Evolutionary conservation across 1,139 yeast genomes (phyloP), one percentile per base, ranked within the genome.

Genomic region (Candida sojae): DNA sequence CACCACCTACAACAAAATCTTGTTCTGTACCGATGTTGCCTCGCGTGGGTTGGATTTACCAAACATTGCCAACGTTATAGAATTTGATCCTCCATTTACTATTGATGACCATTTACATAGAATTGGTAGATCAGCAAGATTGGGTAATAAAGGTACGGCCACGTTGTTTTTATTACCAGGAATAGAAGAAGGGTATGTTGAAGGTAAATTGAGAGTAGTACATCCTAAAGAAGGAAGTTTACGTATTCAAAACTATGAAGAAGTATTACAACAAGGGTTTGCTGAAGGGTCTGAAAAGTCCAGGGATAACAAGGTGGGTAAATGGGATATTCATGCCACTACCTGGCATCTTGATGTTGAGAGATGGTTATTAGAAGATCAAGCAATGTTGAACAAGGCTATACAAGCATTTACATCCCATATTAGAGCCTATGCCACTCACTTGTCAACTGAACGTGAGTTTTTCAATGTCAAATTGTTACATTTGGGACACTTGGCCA

Each of bases 401-500:
- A 78, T 80, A 12, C 82, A 84, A 58, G 98, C 89, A 1, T 93
- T 89, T 62, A 83, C 88, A 8, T 86, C 96, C 52, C 98, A 93
- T 65, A 75, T 93, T 39, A 79, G 98, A 61, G 99, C 99, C 0
- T 93, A 93, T 63, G 90, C 99, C n/a, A 93, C 99, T 0, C 99
- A 93, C 71, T 80, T 90, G 52, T 73, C 92, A 0, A 62, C 83
- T 1, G 99, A 95, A 65, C 80, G 93, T 60, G 79, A 75, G 40
- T 83, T 79, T 53, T 93, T 93, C 73, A 91, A 89, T 60, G 83
- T 93, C 31, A 88, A 87, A 59, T 71, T 77, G 37, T 71, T 95
- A 51, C 99, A 93, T 75, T 73, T 95, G 57, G 99, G 99, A 25
- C 99, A 93, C 71, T 73, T 95, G 59, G 98, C 98, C 21, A 93